These are phyloP conservation scores for Neofusicoccum laricinum DNA, from an alignment of 2,329 filamentous ascomycete genomes.

Conservation along the genomic window DNA sequence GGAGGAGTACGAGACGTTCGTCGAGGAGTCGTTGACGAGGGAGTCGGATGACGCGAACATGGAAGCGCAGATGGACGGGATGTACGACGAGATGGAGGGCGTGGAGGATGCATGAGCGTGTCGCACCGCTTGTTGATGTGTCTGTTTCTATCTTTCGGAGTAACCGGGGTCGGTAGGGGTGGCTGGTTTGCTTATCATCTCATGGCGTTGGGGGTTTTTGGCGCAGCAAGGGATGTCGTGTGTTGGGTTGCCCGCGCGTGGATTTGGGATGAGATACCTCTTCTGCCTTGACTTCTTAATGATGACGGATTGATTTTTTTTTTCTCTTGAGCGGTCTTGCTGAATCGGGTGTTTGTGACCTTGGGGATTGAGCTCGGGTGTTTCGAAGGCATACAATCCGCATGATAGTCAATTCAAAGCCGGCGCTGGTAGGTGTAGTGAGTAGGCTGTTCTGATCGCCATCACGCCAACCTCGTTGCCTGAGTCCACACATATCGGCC, in stretches of 20 bases:
- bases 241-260: not conserved
- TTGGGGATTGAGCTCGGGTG: not conserved
- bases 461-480: too few relatives aligned
- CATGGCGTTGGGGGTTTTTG: not conserved
- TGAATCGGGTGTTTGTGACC: not conserved
- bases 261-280: conserved; percentile 15
- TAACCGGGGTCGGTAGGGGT: not conserved
- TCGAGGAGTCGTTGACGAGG: conserved; percentile 82
- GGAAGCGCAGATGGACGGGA: conserved; percentile 26
- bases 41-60: conserved; percentile 52
- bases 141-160: not conserved
- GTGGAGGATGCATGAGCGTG: conserved; percentile 1
- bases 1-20: conserved; percentile 92
- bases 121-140: not conserved
- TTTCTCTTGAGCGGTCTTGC: too few relatives aligned
- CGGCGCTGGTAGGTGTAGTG: too few relatives aligned
- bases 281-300: conserved; percentile 3
- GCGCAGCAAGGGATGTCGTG: not conserved
- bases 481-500: too few relatives aligned
- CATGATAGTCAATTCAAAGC: too few relatives aligned
- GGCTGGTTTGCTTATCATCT: not conserved
- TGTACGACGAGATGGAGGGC: conserved; percentile 29
- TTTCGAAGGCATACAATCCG: too few relatives aligned
- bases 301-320: not conserved
- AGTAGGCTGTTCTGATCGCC: too few relatives aligned